Conservation (phyloP, 2,329 filamentous ascomycete species). For the Alternaria sp. region DNA sequence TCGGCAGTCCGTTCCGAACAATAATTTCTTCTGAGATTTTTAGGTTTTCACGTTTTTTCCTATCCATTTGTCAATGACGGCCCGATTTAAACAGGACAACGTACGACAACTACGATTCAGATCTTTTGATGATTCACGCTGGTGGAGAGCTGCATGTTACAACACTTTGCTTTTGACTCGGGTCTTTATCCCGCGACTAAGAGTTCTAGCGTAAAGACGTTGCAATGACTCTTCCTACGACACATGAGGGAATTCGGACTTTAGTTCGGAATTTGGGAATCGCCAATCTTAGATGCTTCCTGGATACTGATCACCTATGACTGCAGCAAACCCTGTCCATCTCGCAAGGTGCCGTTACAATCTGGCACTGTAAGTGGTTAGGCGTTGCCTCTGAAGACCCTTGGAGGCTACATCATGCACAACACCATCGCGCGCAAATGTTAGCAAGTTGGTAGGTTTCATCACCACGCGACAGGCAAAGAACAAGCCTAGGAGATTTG, state of each 20-base stretch:
- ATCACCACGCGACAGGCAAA: background rate
- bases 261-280: background rate
- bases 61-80: background rate
- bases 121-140: background rate
- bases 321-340: background rate
- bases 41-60: background rate
- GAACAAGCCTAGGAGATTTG: background rate
- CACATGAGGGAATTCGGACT: background rate
- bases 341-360: background rate
- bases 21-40: background rate
- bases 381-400: background rate
- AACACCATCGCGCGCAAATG: background rate
- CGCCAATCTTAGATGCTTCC: background rate
- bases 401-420: too few species aligned
- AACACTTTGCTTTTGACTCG: background rate
- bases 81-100: background rate
- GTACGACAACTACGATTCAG: background rate
- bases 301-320: background rate
- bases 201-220: background rate
- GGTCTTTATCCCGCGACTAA: background rate
- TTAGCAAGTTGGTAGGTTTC: background rate
- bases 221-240: background rate
- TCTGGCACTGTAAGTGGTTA: background rate
- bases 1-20: background rate
- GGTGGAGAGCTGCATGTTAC: background rate